Conservation (phyloP, 2,329 filamentous ascomycete species). For the Fusarium transvaalense region DNA sequence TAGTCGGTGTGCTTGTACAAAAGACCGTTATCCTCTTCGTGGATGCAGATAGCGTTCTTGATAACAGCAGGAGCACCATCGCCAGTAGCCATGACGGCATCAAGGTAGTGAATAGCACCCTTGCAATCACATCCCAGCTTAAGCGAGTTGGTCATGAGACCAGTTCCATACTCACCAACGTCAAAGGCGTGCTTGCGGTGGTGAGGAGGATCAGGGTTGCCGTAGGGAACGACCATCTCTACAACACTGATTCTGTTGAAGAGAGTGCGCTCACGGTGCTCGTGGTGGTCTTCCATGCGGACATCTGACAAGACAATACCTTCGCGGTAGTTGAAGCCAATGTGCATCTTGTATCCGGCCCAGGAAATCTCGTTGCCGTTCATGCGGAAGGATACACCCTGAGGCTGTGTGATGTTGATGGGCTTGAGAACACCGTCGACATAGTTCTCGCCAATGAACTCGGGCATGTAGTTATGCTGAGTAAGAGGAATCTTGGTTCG, state of each 20-base stretch:
- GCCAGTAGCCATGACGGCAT: conserved; percentile 87
- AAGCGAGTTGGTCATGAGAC: conserved; percentile 88
- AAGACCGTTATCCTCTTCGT: conserved; percentile 69
- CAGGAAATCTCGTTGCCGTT: conserved; percentile 63
- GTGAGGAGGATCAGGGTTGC: conserved; percentile 83
- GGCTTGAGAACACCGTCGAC: conserved; percentile 54
- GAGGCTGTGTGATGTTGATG: conserved; percentile 57
- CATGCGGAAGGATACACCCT: conserved; percentile 61
- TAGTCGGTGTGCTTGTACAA: conserved; percentile 75
- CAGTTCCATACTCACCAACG: conserved; percentile 83
- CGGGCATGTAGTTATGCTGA: conserved; percentile 56
- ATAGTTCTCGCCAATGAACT: conserved; percentile 53
- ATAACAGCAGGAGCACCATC: conserved; percentile 81
- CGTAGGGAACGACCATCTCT: conserved; percentile 81
- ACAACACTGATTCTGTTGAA: conserved; percentile 76
- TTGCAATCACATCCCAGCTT: conserved; percentile 87
- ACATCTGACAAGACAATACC: conserved; percentile 78
- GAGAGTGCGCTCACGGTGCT: conserved; percentile 63
- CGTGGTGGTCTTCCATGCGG: conserved; percentile 67
- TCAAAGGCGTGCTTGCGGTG: conserved; percentile 87
- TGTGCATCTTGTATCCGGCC: conserved; percentile 77
- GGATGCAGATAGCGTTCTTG: conserved; percentile 95
- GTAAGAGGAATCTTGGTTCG: conserved; percentile 58
- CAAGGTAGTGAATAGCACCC: conserved; percentile 90
- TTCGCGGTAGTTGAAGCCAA: conserved; percentile 80